A percentile compares a stretch with the other conserved stretches of the same genome.
Conservation (phyloP, 2,329 filamentous ascomycete genomes). For the Ascochyta clinopodiicola region DNA sequence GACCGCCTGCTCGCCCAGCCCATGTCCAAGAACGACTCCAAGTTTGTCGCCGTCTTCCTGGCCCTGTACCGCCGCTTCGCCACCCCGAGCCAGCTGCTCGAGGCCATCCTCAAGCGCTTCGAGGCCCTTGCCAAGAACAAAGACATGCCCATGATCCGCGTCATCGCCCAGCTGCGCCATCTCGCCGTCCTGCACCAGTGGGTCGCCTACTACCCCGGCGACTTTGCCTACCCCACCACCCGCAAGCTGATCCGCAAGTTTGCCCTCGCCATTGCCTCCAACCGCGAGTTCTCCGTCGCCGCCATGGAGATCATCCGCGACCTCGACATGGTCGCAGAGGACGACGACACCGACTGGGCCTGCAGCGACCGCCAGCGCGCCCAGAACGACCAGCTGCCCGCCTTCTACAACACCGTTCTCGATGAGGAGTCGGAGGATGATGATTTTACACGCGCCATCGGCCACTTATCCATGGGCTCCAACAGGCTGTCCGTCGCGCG, state of each 20-base stretch:
- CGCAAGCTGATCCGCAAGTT: constrained; percentile 76
- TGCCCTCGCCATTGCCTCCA: constrained; percentile 73
- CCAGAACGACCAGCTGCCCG: constrained; percentile 50
- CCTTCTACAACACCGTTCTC: constrained; percentile 51
- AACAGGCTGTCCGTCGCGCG: constrained; percentile 40
- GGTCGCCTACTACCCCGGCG: constrained; percentile 88
- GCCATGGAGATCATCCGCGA: constrained; percentile 84
- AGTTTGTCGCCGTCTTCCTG: constrained; percentile 87
- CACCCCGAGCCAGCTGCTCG: constrained; percentile 77
- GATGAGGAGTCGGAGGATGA: constrained; percentile 48
- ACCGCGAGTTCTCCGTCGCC: constrained; percentile 82
- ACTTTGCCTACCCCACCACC: constrained; percentile 83
- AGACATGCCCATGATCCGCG: constrained; percentile 74
- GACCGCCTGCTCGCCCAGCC: constrained; percentile 84
- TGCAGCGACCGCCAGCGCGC: constrained; percentile 72
- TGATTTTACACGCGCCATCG: constrained; percentile 40
- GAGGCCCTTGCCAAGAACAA: constrained; percentile 73
- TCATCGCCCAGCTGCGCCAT: constrained; percentile 80
- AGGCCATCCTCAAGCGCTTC: constrained; percentile 77
- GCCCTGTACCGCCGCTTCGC: constrained; percentile 95
- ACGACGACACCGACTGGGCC: constrained; percentile 95
- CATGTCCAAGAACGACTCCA: constrained; percentile 84
- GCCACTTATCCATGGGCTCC: constrained; percentile 38
- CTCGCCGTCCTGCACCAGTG: constrained; percentile 86
- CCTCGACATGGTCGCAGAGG: constrained; percentile 76